Evolutionary conservation across 495 filamentous ascomycete genomes (phyloP), one percentile per base, ranked within the genome.

Genomic region (Clavariopsis aquatica): DNA sequence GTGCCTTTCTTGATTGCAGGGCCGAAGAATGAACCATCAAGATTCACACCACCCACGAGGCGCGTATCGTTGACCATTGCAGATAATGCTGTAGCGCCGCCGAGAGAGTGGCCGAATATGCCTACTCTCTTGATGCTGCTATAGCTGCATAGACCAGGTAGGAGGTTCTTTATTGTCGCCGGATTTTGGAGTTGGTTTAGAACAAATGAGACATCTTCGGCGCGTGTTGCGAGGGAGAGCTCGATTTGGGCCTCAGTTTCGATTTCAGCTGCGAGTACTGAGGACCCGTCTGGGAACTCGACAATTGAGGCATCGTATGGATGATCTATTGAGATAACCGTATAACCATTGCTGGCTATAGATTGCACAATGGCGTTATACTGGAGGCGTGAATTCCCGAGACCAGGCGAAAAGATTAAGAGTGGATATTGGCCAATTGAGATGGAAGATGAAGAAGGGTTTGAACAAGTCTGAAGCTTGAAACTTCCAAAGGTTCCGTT

Each of bases 101-200:
- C 83, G 6, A 84, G 68, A 0, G 83, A 84, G 52, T 85, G 82
- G 0, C 83, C 83, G 28, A 38, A 34, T 1, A 60, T 29, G 1
- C 49, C 66, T 19, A 45, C 60, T n/a, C 41, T 31, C 26, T 34
- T 36, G 10, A 23, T 55, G 24, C 59, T 24, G 36, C 63, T 65
- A 6, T 24, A 55, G 49, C 54, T 49, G 13, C 7, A 9, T 13
- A 56, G 34, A 13, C 51, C 65, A 12, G 65, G 65, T 2, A 68
- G 12, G 10, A 68, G 43, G 27, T 57, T 29, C 49, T 41, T 0
- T 9, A 59, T 53, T 8, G 59, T 49, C 9, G 29, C 27, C 19
- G 15, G 19, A 22, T 31, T 22, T 2, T 61, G 51, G 24, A 64
- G 61, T 49, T 60, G 55, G 13, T n/a, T 28, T 4, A 69, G 29